phyloP scores from a whole-genome alignment of 371 early-diverging fungal species.

The Rhizopus stolonifer region DNA sequence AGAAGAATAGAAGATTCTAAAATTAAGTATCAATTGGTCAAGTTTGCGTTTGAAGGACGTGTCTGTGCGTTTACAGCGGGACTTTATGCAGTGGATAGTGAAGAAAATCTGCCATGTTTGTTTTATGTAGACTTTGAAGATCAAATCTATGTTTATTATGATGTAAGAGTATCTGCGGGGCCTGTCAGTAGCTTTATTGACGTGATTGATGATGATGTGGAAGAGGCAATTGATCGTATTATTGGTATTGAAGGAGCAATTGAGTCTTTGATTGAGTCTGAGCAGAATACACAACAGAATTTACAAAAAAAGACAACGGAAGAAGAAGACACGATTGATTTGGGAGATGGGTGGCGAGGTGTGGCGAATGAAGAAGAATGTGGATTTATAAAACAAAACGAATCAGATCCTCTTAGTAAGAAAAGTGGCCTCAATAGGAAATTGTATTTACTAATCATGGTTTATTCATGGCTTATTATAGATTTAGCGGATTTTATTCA shows the following conservation, averaged over 20 bases:
- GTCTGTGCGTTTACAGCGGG: slow-evolving; percentile 82
- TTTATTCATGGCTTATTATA: too few species aligned
- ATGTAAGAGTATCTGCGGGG: slow-evolving; percentile 54
- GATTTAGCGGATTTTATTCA: slow-evolving; percentile 32
- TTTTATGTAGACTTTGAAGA: slow-evolving; percentile 84
- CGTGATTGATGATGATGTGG: slow-evolving; percentile 45
- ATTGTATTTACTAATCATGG: too few species aligned
- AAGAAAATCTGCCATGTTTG: slow-evolving; percentile 74
- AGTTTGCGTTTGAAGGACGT: slow-evolving; percentile 79
- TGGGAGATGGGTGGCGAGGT: slow-evolving; percentile 51
- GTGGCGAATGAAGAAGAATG: slow-evolving; percentile 25
- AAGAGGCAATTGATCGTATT: slow-evolving; percentile 45
- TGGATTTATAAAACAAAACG: background rate
- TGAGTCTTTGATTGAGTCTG: slow-evolving; percentile 18
- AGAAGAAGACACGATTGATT: slow-evolving; percentile 30
- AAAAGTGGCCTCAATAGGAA: background rate
- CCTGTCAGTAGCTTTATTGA: slow-evolving; percentile 50
- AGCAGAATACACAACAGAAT: background rate
- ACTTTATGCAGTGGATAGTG: slow-evolving; percentile 63
- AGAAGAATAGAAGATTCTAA: slow-evolving; percentile 28
- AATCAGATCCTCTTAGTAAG: slow-evolving; percentile 20
- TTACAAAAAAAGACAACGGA: background rate
- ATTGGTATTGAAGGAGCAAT: slow-evolving; percentile 37
- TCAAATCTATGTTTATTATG: slow-evolving; percentile 79
- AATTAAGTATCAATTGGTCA: slow-evolving; percentile 63